These are phyloP conservation scores for Neofusicoccum parvum DNA, from an alignment of 2,329 filamentous ascomycete species.

Conservation along the genomic window DNA sequence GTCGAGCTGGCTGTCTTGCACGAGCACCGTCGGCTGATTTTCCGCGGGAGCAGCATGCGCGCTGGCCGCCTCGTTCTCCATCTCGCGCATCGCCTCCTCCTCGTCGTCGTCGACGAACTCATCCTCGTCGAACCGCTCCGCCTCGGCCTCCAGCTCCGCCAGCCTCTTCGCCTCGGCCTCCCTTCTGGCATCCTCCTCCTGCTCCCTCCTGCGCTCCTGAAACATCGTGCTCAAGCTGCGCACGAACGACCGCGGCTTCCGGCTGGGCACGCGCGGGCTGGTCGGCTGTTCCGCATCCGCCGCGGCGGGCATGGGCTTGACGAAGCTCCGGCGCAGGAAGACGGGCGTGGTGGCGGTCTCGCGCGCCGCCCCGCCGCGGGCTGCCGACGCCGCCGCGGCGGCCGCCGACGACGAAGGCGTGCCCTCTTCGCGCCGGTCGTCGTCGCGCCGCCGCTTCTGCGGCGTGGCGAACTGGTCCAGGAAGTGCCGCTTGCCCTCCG, in stretches of 20 bases:
- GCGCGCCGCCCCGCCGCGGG: conserved; percentile 31
- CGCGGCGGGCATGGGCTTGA: conserved; percentile 52
- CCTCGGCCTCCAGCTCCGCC: conserved; percentile 64
- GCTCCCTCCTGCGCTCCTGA: conserved; percentile 27
- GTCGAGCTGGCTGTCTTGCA: conserved; percentile 46
- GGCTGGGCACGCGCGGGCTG: conserved; percentile 43
- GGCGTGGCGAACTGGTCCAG: conserved; percentile 69
- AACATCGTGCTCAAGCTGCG: conserved; percentile 15
- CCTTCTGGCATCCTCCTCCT: conserved; percentile 33
- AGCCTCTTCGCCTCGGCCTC: conserved; percentile 47
- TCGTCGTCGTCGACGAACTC: conserved; percentile 62
- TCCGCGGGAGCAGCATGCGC: conserved; percentile 29
- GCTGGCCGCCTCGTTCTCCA: conserved; percentile 55
- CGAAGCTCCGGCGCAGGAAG: conserved; percentile 61
- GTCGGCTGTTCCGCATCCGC: conserved; percentile 54
- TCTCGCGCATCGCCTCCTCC: conserved; percentile 68
- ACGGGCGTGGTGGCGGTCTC: conserved; percentile 62
- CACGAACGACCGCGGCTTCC: conserved; percentile 46
- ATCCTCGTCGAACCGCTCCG: conserved; percentile 31
- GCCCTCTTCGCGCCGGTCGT: too few species aligned
- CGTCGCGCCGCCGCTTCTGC: conserved; percentile 43
- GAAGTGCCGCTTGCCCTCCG: conserved; percentile 61
- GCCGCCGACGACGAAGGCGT: conserved; percentile 18
- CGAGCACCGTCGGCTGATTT: conserved; percentile 34
- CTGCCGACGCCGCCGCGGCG: conserved; percentile 28